Conservation (phyloP, 345 rosid genomes). For the Combretum micranthum region DNA sequence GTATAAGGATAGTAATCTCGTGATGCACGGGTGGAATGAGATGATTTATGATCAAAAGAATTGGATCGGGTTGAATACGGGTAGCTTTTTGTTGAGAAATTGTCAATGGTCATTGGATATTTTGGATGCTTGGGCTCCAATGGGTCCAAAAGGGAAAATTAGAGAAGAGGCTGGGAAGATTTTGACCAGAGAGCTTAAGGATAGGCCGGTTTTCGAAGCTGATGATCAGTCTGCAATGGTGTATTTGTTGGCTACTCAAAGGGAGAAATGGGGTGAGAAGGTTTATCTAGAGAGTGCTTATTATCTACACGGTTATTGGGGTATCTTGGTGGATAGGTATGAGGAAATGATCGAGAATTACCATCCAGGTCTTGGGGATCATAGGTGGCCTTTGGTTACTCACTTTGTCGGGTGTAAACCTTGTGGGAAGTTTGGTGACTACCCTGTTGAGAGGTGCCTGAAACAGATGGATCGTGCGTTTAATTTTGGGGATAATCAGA, state of each 20-base stretch:
- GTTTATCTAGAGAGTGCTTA: slow-evolving; percentile 48
- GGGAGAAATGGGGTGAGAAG: slow-evolving; percentile 44
- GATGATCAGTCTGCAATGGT: slow-evolving; percentile 71
- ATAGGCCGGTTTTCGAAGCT: slow-evolving; percentile 49
- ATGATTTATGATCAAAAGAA: slow-evolving; percentile 56
- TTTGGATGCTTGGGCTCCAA: slow-evolving; percentile 48
- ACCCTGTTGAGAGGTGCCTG: slow-evolving; percentile 54
- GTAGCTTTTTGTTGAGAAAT: slow-evolving; percentile 50
- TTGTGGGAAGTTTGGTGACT: slow-evolving; percentile 60
- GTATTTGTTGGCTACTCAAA: slow-evolving; percentile 41
- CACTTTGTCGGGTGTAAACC: slow-evolving; percentile 68
- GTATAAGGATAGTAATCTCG: slow-evolving; percentile 41
- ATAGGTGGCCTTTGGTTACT: slow-evolving; percentile 57
- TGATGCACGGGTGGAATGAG: slow-evolving; percentile 64
- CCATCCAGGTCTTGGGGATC: slow-evolving; percentile 55
- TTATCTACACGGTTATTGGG: slow-evolving; percentile 63
- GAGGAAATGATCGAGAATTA: slow-evolving; percentile 67
- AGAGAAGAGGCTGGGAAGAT: slow-evolving; percentile 57
- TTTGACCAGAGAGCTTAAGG: slow-evolving; percentile 44
- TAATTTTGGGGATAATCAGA: slow-evolving; percentile 53
- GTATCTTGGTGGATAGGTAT: slow-evolving; percentile 49
- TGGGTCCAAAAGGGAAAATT: slow-evolving; percentile 57
- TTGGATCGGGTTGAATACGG: slow-evolving; percentile 62
- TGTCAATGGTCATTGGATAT: slow-evolving; percentile 48
- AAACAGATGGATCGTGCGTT: slow-evolving; percentile 63